Conservation (phyloP, 225 moss, liverwort and hornwort species). For the Antitrichia curtipendula region DNA sequence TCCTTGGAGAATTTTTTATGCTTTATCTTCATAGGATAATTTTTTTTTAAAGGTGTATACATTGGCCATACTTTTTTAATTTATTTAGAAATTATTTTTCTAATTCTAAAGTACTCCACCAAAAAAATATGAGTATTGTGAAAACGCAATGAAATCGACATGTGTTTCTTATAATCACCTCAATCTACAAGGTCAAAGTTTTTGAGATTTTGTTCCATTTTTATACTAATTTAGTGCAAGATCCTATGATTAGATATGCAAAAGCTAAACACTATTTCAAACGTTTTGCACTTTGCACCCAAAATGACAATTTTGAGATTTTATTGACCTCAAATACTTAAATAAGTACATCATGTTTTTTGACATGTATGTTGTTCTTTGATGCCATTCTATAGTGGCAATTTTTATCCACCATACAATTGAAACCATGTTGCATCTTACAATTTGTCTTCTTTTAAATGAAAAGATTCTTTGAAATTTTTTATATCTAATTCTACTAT, state of each 20-base stretch:
- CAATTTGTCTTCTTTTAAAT: not conserved
- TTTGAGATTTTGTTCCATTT: not conserved
- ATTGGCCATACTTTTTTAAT: not conserved
- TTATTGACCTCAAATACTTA: not conserved
- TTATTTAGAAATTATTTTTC: accelerated
- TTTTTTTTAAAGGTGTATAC: not conserved
- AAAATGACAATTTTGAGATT: not conserved
- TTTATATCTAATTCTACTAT: not conserved
- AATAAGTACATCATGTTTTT: not conserved
- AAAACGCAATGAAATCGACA: not conserved
- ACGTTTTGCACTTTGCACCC: not conserved
- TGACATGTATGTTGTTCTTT: not conserved
- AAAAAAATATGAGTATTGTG: not conserved
- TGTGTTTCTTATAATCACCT: not conserved
- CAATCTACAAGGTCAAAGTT: not conserved
- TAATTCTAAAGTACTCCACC: not conserved
- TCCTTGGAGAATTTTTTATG: no score
- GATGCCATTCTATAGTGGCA: not conserved
- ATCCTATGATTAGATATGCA: not conserved
- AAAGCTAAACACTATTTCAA: not conserved
- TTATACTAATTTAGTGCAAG: not conserved
- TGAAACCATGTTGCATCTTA: not conserved
- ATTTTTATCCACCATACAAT: not conserved
- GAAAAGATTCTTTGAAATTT: not conserved
- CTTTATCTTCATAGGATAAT: accelerated